phyloP scores from a whole-genome alignment of 768 basidiomycete species.

The Cytidiella melzeri region DNA sequence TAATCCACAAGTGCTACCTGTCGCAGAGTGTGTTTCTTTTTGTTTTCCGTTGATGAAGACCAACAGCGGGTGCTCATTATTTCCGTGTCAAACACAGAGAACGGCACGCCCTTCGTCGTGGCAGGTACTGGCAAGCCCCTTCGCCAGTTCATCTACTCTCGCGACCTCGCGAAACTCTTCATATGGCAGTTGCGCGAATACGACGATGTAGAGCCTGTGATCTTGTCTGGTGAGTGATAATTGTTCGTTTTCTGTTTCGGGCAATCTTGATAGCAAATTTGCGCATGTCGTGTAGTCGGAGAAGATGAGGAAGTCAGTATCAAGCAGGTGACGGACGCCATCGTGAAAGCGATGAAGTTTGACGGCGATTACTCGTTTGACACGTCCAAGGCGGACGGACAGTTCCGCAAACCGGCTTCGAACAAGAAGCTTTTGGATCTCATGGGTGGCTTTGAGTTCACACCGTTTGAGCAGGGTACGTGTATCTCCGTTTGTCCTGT shows the following conservation, averaged over 20 bases:
- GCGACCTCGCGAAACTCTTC: constrained; percentile 91
- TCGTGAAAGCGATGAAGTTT: constrained; percentile 80
- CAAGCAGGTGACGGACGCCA: constrained; percentile 83
- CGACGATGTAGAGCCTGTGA: constrained; percentile 87
- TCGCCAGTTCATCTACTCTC: constrained; percentile 97
- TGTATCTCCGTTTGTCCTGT: constrained; percentile 3
- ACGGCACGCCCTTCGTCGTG: constrained; percentile 81
- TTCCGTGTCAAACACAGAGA: constrained; percentile 40
- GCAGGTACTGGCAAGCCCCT: constrained; percentile 87
- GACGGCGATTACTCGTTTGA: constrained; percentile 79
- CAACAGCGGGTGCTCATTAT: background rate
- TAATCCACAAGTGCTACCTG: constrained; percentile 89
- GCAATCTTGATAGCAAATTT: background rate
- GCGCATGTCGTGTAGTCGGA: constrained; percentile 47
- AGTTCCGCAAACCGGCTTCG: constrained; percentile 94
- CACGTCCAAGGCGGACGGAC: constrained; percentile 79
- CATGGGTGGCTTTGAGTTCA: constrained; percentile 82
- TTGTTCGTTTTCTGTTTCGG: background rate
- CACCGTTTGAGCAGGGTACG: constrained; percentile 80
- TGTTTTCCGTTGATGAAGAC: background rate
- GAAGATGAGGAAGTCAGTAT: constrained; percentile 95
- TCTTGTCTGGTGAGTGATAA: constrained; percentile 66
- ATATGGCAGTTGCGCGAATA: constrained; percentile 91
- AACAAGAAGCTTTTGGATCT: constrained; percentile 80
- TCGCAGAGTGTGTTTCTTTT: constrained; percentile 63